These are phyloP conservation scores for Micractinium sp. DNA, from an alignment of 139 green algal genomes.

Conservation along the genomic window DNA sequence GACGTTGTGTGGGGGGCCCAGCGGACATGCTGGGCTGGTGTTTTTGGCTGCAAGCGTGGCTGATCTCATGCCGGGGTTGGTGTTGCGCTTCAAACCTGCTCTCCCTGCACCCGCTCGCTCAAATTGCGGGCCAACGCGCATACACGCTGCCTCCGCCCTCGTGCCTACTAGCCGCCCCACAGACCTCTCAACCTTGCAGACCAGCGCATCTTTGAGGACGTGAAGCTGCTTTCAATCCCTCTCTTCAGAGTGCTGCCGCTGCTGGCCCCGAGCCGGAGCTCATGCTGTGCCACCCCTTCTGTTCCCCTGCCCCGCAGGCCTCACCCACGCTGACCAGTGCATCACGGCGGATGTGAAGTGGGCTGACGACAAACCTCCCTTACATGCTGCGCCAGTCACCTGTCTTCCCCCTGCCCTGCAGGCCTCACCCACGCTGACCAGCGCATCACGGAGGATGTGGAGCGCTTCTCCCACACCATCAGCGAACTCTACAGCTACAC, in stretches of 20 bases:
- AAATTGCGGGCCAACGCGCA: no score
- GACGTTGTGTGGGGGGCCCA: neutral
- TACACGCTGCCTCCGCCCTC: no score
- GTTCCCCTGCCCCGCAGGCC: constrained; percentile 41
- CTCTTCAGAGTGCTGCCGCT: neutral
- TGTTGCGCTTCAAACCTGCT: no score
- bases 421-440: constrained; percentile 92
- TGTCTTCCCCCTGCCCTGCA: neutral
- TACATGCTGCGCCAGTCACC: no score
- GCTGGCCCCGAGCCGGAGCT: no score
- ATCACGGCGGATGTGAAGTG: constrained; percentile 93
- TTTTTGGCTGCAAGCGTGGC: no score
- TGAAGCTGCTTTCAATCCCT: no score
- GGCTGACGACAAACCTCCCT: no score
- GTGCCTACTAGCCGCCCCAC: no score
- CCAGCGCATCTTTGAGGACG: constrained; percentile 92
- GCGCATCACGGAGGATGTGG: constrained; percentile 94
- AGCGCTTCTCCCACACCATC: constrained; percentile 89
- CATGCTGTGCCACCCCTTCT: no score
- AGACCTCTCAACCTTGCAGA: constrained; percentile 84
- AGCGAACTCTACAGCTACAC: constrained; percentile 92
- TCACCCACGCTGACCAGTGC: constrained; percentile 93
- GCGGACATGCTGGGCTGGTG: neutral
- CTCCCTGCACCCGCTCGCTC: no score
- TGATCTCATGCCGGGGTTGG: no score